Evolutionary conservation across 2,329 filamentous ascomycete species (phyloP), one percentile per base, ranked within the genome.

Genomic region (Penicillium sp.): DNA sequence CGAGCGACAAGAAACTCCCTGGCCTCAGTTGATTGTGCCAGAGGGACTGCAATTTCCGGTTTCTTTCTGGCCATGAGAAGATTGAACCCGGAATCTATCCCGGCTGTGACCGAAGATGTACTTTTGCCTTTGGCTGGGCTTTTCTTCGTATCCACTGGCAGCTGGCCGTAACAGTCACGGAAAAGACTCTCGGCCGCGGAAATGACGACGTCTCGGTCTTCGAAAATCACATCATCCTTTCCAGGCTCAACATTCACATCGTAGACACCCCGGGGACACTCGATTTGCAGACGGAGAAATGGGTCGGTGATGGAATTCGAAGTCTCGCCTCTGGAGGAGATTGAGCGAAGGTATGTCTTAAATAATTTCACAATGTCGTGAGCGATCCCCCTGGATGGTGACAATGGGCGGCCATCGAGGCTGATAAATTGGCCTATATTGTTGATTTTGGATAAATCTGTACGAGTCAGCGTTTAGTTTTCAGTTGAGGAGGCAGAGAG

Each of bases 191-290:
- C 70, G 2, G 78, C 68, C 4, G 75, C 58, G 3, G 62, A 63
- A 4, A 84, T 29, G 3, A 87, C 61, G 0, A 63, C 17, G 3
- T 65, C 61, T 2, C 70, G 64, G 39, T 85, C 71, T 26, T 79
- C 77, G 59, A 87, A 85, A 2, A 86, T 60, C 1, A 86, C 75
- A 65, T 86, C 81, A 61, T 86, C 82, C 61, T 87, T 87, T 1
- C 80, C 77, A 3, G 84, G 84, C 59, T 87, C 84, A 29, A 87
- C 71, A 53, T 86, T 87, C 4, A 78, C 75, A 67, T 87, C 84
- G 62, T 87, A 87, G 36, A 73, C 79, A 6, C 75, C 78, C 8
- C 63, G 60, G 2, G 79, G 78, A 63, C 83, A 87, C 1, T 61
- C 59, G 7, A 87, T 75, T 27, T 81, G 77, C 44, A 87, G 61